Base-by-base conservation (phyloP, 495 filamentous ascomycete species). In the Chaetomium fimeti region DNA sequence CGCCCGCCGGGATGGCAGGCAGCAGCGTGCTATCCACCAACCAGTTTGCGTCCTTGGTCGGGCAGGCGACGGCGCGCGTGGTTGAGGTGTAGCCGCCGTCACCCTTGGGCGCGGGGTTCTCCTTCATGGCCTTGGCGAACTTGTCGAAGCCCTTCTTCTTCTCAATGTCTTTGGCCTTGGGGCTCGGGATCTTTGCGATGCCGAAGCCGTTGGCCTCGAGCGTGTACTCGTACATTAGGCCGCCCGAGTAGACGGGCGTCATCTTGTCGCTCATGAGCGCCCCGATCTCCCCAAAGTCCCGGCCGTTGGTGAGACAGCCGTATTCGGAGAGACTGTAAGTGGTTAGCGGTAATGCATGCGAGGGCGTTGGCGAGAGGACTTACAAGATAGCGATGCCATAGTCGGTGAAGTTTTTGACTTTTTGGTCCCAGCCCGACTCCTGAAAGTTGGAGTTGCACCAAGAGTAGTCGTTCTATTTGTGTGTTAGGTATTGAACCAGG, bases 211-310 rank as follows among this genome's bases (percentile, higher is more conserved):
- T 89, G 55, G 77, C 76, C 76, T 95, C 93, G 76, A 91, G 79
- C 61, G 88, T 87, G 83, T 97, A 98, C 78, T 98, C 93, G 81
- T 98, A 98, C 72, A 97, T 90, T 52, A 98, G 86, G 72, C 94
- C 94, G 71, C 94, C 94, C 55, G 93, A 97, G 85, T 96, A 98
- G 69, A 97, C 94, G 56, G 72, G 65, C 3, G 91, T 93, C 94
- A 98, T 98, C 62, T 96, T 75, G 42, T 75, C 77, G 75, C 80
- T 84, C 85, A 97, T 97, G 62, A 98, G 85, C 43, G 92, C 79
- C 56, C 76, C 71, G 56, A 98, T 83, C 82, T 97, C 94, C 62
- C 87, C 78, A 72, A 95, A 98, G 73, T 87, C 77, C 66, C 94
- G 94, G 53, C 74, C 79, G 82, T 91, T 91, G 69, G 81, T 87